A percentile compares a stretch with the other conserved stretches of the same genome.
These are phyloP conservation scores for Penicillium cataractarum DNA, from an alignment of 495 filamentous ascomycete genomes.

Conservation along the genomic window DNA sequence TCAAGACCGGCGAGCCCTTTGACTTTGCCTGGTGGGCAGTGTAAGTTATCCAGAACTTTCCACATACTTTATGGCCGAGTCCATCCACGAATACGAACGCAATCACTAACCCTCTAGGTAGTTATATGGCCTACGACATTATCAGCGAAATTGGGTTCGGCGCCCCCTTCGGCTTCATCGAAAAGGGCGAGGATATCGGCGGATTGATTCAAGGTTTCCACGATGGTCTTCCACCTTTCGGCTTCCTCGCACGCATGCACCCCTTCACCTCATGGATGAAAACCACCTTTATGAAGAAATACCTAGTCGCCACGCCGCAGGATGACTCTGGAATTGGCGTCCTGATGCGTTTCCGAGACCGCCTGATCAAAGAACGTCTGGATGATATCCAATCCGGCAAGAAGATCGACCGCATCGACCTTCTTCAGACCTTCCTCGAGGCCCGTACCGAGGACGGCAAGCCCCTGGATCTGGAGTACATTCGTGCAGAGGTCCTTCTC, in stretches of 20 bases:
- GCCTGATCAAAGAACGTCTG: conserved; percentile 48
- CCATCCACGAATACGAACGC: not conserved
- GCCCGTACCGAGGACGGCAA: conserved; percentile 50
- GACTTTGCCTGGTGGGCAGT: conserved; percentile 57
- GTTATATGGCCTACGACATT: conserved; percentile 63
- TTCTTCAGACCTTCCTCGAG: conserved; percentile 45
- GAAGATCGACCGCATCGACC: conserved; percentile 29
- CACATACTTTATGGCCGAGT: not conserved
- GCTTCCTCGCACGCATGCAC: conserved; percentile 52
- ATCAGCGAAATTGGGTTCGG: conserved; percentile 68
- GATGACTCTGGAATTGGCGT: conserved; percentile 51
- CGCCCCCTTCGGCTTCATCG: conserved; percentile 62
- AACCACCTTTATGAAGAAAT: conserved; percentile 55
- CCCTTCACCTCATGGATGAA: conserved; percentile 58
- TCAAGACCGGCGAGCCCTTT: conserved; percentile 44
- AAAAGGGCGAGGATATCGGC: conserved; percentile 58
- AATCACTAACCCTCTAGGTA: conserved; percentile 9
- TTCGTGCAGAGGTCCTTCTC: conserved; percentile 58
- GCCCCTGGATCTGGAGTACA: conserved; percentile 50
- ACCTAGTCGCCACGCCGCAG: conserved; percentile 56
- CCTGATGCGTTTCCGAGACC: conserved; percentile 53
- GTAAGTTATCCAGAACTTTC: conserved; percentile 28
- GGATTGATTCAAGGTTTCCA: conserved; percentile 58
- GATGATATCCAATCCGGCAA: conserved; percentile 34
- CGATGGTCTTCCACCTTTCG: conserved; percentile 51